phyloP scores from a whole-genome alignment of 257 asterid species.

The Solanum boliviense region DNA sequence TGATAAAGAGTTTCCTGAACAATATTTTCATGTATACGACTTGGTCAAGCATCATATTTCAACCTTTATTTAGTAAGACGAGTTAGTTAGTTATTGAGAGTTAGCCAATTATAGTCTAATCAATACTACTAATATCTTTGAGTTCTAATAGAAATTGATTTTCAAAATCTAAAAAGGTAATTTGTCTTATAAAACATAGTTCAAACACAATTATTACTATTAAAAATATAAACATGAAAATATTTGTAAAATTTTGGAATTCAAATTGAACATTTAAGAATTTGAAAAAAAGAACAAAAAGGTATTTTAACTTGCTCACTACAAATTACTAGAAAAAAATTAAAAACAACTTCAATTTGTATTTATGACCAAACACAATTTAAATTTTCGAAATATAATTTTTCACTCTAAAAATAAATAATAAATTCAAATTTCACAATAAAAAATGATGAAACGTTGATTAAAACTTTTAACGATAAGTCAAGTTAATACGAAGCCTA shows the following conservation, averaged over 20 bases:
- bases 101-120: background rate
- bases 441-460: accelerated
- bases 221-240: no score
- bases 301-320: background rate
- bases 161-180: background rate
- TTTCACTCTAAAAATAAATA: background rate
- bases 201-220: background rate
- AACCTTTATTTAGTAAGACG: background rate
- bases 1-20: background rate
- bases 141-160: background rate
- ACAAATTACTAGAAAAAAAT: no score
- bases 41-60: background rate
- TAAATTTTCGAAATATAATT: background rate
- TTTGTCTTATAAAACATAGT: background rate
- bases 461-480: background rate
- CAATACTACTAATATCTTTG: background rate
- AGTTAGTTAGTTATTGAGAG: background rate
- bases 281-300: background rate
- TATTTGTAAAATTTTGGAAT: background rate
- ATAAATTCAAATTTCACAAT: background rate
- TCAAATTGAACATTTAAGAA: background rate
- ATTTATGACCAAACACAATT: background rate
- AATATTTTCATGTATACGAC: background rate
- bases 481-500: background rate
- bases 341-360: accelerated